A percentile compares a stretch with the other conserved stretches of the same genome.
Evolutionary conservation across 2,329 filamentous ascomycete genomes (phyloP).

Genomic region (Claviceps pazoutovae): DNA sequence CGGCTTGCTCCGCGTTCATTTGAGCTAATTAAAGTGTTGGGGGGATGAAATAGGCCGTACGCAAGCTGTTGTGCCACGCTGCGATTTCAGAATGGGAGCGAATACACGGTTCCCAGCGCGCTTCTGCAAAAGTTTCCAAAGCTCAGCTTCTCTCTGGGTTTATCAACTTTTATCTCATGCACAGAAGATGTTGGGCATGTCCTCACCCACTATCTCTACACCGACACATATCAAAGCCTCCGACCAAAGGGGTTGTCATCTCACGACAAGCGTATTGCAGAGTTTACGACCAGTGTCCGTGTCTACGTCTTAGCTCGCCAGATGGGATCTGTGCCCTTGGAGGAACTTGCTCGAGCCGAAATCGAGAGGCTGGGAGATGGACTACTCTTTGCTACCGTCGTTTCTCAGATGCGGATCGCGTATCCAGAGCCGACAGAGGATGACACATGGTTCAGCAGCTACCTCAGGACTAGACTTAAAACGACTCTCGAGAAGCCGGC

Average conservation of each 20-base stretch:
- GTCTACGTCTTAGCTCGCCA: neutral
- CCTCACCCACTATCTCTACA: neutral
- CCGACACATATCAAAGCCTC: neutral
- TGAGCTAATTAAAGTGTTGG: too few relatives aligned
- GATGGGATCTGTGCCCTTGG: neutral
- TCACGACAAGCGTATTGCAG: neutral
- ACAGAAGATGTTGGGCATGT: neutral
- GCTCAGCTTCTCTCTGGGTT: neutral
- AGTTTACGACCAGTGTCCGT: neutral
- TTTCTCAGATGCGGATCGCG: neutral
- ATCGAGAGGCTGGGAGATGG: neutral
- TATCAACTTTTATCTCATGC: too few relatives aligned
- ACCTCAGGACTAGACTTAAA: neutral
- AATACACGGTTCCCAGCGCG: neutral
- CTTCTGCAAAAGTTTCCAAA: neutral
- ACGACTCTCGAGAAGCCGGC: neutral
- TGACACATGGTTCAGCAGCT: neutral
- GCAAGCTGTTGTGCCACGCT: neutral
- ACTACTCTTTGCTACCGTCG: neutral
- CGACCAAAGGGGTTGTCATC: neutral
- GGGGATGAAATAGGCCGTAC: neutral
- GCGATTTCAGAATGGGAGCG: neutral
- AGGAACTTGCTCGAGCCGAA: neutral
- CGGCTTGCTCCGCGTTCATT: too few relatives aligned
- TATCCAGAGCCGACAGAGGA: neutral